Conservation (phyloP, 192 early-diverging fungal genomes). For the Linnemannia zychae region DNA sequence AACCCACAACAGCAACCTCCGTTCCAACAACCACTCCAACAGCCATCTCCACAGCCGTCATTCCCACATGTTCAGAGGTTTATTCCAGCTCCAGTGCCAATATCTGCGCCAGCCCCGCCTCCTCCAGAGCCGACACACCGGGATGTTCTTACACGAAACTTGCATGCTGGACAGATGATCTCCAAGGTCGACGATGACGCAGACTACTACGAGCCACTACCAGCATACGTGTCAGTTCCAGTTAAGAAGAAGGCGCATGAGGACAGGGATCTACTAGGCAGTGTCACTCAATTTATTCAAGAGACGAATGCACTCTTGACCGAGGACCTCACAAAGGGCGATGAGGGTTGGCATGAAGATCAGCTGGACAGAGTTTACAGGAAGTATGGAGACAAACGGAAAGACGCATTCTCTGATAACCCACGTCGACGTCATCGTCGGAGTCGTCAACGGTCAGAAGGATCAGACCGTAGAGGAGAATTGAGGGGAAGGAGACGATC, state of each 20-base stretch:
- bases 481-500: constrained; percentile 7
- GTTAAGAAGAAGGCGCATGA: constrained; percentile 12
- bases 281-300: constrained; percentile 18
- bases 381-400: constrained; percentile 6
- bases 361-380: constrained; percentile 18
- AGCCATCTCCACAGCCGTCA: constrained; percentile 5
- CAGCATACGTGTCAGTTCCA: constrained; percentile 25
- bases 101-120: background rate
- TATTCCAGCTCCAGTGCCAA: background rate
- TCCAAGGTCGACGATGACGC: constrained; percentile 46
- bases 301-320: background rate
- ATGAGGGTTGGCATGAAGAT: constrained; percentile 44
- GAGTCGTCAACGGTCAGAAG: background rate
- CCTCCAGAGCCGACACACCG: constrained; percentile 33
- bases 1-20: constrained; percentile 1
- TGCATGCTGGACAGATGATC: constrained; percentile 43
- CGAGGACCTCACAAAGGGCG: background rate
- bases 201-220: constrained; percentile 41
- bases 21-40: constrained; percentile 20
- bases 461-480: background rate
- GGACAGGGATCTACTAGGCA: background rate
- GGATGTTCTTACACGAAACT: constrained; percentile 29
- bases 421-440: background rate
- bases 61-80: background rate
- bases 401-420: constrained; percentile 16